Conservation (phyloP, 2,329 filamentous ascomycete genomes). For the Xylariaceae sp. region DNA sequence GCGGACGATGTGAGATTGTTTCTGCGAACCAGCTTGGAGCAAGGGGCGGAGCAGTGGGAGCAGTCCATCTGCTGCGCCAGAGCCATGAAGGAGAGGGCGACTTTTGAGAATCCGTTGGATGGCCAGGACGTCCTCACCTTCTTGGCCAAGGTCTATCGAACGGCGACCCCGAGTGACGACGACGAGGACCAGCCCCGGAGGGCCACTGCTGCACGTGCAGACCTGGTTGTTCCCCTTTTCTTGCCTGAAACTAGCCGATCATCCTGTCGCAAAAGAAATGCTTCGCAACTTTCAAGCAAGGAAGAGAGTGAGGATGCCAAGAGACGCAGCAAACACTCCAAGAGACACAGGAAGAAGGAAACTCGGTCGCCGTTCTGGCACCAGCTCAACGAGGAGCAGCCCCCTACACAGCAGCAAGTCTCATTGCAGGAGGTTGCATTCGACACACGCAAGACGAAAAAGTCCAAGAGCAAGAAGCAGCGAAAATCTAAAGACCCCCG, state of each 20-base stretch:
- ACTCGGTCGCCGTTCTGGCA: no score
- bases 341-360: no score
- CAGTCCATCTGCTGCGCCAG: slow-evolving; percentile 25
- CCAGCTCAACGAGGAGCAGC: no score
- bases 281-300: background rate
- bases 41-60: slow-evolving; percentile 27
- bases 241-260: background rate
- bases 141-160: slow-evolving; percentile 9
- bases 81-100: slow-evolving; percentile 17
- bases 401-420: no score
- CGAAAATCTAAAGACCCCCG: background rate
- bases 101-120: slow-evolving; percentile 13
- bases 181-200: background rate
- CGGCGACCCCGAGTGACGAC: background rate
- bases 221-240: background rate
- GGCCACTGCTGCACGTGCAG: background rate
- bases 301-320: background rate
- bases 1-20: slow-evolving; percentile 21
- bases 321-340: background rate
- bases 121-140: slow-evolving; percentile 21
- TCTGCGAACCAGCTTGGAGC: slow-evolving; percentile 19
- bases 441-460: no score
- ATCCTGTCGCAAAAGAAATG: background rate
- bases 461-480: background rate
- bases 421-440: background rate